phyloP scores from a whole-genome alignment of 2,329 filamentous ascomycete species.

The Pseudogymnoascus pannorum region DNA sequence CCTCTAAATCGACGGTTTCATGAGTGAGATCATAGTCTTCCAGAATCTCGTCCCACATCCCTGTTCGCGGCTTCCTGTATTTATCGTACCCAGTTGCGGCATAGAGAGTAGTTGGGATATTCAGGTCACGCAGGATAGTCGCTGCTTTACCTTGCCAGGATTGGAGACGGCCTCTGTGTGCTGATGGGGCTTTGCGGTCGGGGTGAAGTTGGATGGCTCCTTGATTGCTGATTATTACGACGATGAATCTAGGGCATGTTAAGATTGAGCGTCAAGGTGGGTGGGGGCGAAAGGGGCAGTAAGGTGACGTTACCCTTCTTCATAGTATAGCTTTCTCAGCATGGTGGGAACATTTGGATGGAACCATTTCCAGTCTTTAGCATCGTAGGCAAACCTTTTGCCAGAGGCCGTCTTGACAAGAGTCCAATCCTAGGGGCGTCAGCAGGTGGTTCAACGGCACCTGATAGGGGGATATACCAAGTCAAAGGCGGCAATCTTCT shows the following conservation, averaged over 20 bases:
- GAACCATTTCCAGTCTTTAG: slow-evolving; percentile 94
- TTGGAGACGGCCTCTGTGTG: slow-evolving; percentile 57
- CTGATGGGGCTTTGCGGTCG: slow-evolving; percentile 62
- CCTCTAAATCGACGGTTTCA: slow-evolving; percentile 55
- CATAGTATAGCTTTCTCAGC: slow-evolving; percentile 57
- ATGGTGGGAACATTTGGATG: slow-evolving; percentile 58
- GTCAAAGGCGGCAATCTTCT: slow-evolving; percentile 65
- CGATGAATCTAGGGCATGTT: slow-evolving; percentile 49
- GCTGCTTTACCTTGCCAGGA: slow-evolving; percentile 80
- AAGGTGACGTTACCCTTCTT: slow-evolving; percentile 65
- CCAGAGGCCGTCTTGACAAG: slow-evolving; percentile 74
- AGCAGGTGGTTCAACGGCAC: background rate
- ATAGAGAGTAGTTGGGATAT: slow-evolving; percentile 73
- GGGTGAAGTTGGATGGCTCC: slow-evolving; percentile 69
- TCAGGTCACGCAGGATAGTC: slow-evolving; percentile 61
- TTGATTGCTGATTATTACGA: slow-evolving; percentile 86
- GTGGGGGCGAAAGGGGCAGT: background rate
- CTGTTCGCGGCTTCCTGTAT: slow-evolving; percentile 77
- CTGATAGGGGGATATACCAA: slow-evolving; percentile 37
- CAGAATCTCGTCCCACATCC: slow-evolving; percentile 75
- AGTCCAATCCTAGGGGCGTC: slow-evolving; percentile 64
- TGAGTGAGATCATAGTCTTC: slow-evolving; percentile 38
- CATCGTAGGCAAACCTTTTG: slow-evolving; percentile 64
- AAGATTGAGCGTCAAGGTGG: background rate
- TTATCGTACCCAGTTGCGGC: slow-evolving; percentile 77